Percentiles rank a stretch among this genome's conserved stretches.
phyloP scores from a whole-genome alignment of 306 rosid species.

The Castanea sativa region DNA sequence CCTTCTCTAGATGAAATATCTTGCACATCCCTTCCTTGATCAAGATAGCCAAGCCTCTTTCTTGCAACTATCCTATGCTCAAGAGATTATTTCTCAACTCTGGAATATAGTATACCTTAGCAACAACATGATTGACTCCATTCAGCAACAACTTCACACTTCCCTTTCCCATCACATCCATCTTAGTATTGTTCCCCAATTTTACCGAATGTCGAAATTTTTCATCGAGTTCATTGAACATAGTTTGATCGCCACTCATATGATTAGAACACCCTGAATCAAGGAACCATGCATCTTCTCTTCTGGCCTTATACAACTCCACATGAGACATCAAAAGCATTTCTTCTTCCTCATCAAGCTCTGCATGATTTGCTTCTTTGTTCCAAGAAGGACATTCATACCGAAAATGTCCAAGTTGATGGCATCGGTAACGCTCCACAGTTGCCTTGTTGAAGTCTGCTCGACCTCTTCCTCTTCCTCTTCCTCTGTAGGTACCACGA shows the following conservation, averaged over 20 bases:
- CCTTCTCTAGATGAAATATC: background rate
- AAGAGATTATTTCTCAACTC: conserved; percentile 6
- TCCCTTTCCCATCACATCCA: conserved; percentile 15
- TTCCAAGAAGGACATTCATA: conserved; percentile 11
- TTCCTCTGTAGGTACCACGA: conserved; percentile 1
- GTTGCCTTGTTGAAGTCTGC: background rate
- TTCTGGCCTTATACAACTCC: background rate
- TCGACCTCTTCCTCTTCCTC: conserved; percentile 8
- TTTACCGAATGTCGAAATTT: background rate
- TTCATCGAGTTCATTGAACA: conserved; percentile 18
- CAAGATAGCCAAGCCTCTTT: conserved; percentile 6
- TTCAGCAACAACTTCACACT: background rate
- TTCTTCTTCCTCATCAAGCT: conserved; percentile 19
- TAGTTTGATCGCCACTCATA: conserved; percentile 3
- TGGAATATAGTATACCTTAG: conserved; percentile 11
- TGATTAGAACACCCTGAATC: conserved; percentile 17
- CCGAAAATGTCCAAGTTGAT: conserved; percentile 14
- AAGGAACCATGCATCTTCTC: conserved; percentile 16
- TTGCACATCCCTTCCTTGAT: background rate
- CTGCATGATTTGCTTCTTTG: conserved; percentile 8
- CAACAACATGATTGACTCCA: background rate
- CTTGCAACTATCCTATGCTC: background rate
- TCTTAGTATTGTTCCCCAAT: background rate
- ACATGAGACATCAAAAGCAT: conserved; percentile 14
- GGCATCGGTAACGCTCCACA: conserved; percentile 12